A percentile compares a stretch with the other conserved stretches of the same genome.
Conservation (phyloP, 352 stramenopile species). For the Globisporangium perplexum region DNA sequence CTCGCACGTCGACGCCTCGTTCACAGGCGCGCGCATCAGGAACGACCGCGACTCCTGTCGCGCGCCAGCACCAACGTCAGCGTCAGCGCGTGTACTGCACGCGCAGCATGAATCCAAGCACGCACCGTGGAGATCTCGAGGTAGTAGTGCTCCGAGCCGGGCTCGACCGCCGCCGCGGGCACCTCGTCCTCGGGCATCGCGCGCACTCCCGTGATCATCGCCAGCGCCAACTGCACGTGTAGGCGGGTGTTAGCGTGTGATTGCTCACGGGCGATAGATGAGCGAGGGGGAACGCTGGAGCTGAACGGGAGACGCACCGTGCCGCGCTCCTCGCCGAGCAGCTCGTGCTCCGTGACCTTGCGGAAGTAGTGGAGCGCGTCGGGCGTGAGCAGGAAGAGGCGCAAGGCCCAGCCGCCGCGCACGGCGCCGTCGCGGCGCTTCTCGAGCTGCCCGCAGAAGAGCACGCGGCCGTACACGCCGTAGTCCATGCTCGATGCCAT, state of each 20-base stretch:
- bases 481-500: slow-evolving; percentile 32
- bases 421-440: slow-evolving; percentile 74
- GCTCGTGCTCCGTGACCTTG: slow-evolving; percentile 59
- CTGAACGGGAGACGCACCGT: slow-evolving; percentile 26
- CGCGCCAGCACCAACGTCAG: not conserved
- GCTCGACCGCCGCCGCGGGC: slow-evolving; percentile 39
- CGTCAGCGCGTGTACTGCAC: not conserved
- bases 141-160: slow-evolving; percentile 69
- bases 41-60: slow-evolving; percentile 58
- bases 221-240: slow-evolving; percentile 43
- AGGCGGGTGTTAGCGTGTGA: not conserved
- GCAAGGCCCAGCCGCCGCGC: slow-evolving; percentile 62
- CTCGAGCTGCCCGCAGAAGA: slow-evolving; percentile 73
- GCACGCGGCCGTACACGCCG: slow-evolving; percentile 63
- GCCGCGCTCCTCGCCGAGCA: slow-evolving; percentile 75
- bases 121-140: slow-evolving; percentile 71
- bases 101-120: no score
- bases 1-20: slow-evolving; percentile 72
- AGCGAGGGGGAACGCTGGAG: no score
- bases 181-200: slow-evolving; percentile 77
- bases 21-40: slow-evolving; percentile 64
- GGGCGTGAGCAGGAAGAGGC: slow-evolving; percentile 78
- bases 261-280: not conserved
- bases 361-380: slow-evolving; percentile 81
- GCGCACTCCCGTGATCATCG: slow-evolving; percentile 55